These are phyloP conservation scores for Microcos paniculata DNA, from an alignment of 345 rosid species.

Conservation along the genomic window DNA sequence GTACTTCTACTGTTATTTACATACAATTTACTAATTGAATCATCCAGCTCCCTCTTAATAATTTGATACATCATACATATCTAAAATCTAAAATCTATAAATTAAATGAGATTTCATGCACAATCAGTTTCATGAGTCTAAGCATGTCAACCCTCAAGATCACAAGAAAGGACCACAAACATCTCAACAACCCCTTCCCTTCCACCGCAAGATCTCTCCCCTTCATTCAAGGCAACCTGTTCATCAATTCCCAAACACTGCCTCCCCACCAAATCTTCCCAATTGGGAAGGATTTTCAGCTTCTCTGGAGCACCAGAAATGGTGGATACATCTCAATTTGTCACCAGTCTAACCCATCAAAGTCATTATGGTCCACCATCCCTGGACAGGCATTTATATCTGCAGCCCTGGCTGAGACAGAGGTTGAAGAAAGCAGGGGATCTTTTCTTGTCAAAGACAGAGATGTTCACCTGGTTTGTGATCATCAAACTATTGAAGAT, in stretches of 20 bases:
- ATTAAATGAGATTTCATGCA: background rate
- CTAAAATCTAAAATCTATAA: too few species aligned
- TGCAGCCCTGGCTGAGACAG: constrained; percentile 55
- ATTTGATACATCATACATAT: too few species aligned
- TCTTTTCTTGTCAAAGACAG: constrained; percentile 49
- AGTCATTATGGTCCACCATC: constrained; percentile 55
- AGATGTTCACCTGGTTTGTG: constrained; percentile 35
- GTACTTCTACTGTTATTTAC: too few species aligned
- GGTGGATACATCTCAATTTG: constrained; percentile 50
- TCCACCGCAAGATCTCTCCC: constrained; percentile 47
- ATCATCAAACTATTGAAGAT: constrained; percentile 54
- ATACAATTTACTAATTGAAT: too few species aligned
- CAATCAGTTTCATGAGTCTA: background rate
- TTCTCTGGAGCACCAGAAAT: constrained; percentile 45
- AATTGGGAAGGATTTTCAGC: constrained; percentile 53
- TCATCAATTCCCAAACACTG: constrained; percentile 25
- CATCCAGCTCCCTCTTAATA: too few species aligned
- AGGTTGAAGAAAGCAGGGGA: constrained; percentile 75
- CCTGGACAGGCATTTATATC: constrained; percentile 62
- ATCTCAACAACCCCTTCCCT: constrained; percentile 65
- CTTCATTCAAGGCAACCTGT: constrained; percentile 44
- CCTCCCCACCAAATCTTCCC: constrained; percentile 33
- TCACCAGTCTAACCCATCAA: constrained; percentile 43
- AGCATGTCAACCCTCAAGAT: constrained; percentile 43
- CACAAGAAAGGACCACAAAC: constrained; percentile 57